Base-by-base conservation (phyloP, 2,329 filamentous ascomycete genomes). In the Pyrenophora tritici-repentis region DNA sequence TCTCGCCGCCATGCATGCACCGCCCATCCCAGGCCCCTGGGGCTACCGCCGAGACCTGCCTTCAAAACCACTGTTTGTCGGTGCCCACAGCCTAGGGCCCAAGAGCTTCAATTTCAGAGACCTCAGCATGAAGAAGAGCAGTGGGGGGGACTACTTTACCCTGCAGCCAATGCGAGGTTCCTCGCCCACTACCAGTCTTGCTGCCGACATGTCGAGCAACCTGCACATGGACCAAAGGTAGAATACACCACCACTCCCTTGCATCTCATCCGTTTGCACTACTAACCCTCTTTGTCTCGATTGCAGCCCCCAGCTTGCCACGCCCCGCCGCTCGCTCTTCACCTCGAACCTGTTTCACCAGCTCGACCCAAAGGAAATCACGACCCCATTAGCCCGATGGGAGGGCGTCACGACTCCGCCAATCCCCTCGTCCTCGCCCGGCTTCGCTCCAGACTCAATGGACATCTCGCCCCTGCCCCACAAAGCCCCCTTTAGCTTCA, bases 191-290 rank as follows among this genome's bases (percentile, higher is more conserved):
- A 86, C 91, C 44, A 96, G 90, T 69, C 79, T 99, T 63, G 93
- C 92, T 35, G 92, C 91, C 56, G 94, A 99, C 76, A 82, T 97
- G 65, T 97, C 92, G 51, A 91, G 96, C 72, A 99, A 97, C 79
- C 96, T 97, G 73, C 89, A 93, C 72, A 89, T 97, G 73, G 92
- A 97, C 75, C 91, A 88, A 70, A 97, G 92, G 93, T 97, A 80
- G n/a, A n/a, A n/a, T 63, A 18, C 29, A 32, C 48, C 44, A 16
- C 58, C 62, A 18, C 31, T 24, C 62, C 66, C 61, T 65, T 78
- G 54, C 56, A 56, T 20, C 8, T 57, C 29, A 42, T 53, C 53
- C 57, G 40, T 37, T 50, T 58, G 31, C 52, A 36, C 41, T 55
- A 51, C 66, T 82, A 63, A 82, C 72, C 60, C 55, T 68, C 63